Base-by-base conservation (phyloP, 2,329 filamentous ascomycete species). In the Aspergillus caelatus region DNA sequence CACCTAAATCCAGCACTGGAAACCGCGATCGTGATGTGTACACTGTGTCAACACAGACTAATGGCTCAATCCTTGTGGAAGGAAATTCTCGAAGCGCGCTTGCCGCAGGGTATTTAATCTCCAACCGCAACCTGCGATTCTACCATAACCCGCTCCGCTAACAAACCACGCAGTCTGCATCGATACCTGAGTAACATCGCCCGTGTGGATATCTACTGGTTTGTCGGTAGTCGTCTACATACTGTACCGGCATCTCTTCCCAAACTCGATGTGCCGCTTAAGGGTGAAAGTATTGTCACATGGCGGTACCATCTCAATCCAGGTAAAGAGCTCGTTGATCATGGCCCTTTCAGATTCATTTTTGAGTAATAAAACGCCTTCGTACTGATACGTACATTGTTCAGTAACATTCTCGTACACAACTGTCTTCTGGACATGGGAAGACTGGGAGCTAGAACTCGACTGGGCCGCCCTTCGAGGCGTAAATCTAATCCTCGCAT, bases 391-490 rank as follows among this genome's bases (percentile, higher is more conserved):
- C 1, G 11, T 7, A 2, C 1, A 34, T 19, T 1, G 1, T 19
- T 1, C 19, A 79, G 83, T 85, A 1, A 85, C 83, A 0, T 84
- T 84, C 68, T 84, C 81, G 1, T 85, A 85, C 66, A 83, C 82
- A 3, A 73, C 78, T 4, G 78, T 82, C 0, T 85, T 84, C 70
- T 85, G 82, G 82, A 73, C 72, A n/a, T 85, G 83, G 83, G 73
- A 81, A 43, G 83, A 85, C 53, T 85, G 83, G 83, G 83, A 85
- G 69, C 71, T 79, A 3, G 75, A 85, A 64, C 77, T 85, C 6
- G 83, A 85, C 69, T 85, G 83, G 83, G 75, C 84, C 61, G 83
- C 83, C 7, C 76, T 85, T 3, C 79, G 79, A n/a, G 83, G 83
- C 41, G 73, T 85, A 55, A 85, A 85, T 63, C 71, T 85, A 5